Evolutionary conservation across 192 early-diverging fungal genomes (phyloP).

Genomic region (Linnemannia schmuckeri): DNA sequence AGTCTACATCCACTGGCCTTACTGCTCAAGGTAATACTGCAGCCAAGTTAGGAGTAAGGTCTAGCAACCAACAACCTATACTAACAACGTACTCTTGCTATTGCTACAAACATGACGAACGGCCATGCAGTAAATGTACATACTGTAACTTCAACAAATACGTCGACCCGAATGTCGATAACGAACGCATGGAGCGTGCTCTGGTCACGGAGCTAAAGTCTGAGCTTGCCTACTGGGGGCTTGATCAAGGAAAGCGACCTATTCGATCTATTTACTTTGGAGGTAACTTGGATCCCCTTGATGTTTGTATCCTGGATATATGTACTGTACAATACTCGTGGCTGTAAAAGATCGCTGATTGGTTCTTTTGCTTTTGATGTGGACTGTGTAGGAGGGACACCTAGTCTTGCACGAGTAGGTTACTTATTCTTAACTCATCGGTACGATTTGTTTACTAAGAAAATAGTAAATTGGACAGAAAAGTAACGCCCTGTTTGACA

Average conservation of each 20-base stretch:
- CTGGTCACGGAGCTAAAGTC: slow-evolving; percentile 56
- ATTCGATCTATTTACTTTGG: slow-evolving; percentile 69
- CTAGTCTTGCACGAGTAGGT: slow-evolving; percentile 56
- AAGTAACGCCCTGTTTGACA: background rate
- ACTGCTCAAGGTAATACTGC: slow-evolving; percentile 60
- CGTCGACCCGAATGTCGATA: slow-evolving; percentile 58
- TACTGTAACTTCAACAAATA: slow-evolving; percentile 75
- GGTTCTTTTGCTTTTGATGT: background rate
- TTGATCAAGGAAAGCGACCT: slow-evolving; percentile 30
- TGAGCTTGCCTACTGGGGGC: slow-evolving; percentile 46
- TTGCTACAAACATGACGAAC: background rate
- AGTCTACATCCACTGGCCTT: slow-evolving; percentile 72
- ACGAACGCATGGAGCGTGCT: slow-evolving; percentile 59
- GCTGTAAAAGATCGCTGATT: background rate
- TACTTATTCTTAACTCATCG: background rate
- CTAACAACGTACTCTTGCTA: background rate
- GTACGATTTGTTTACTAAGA: background rate
- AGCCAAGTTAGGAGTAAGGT: background rate
- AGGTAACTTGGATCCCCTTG: slow-evolving; percentile 23
- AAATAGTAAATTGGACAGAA: background rate
- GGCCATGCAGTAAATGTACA: slow-evolving; percentile 60
- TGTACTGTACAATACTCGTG: background rate
- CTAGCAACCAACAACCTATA: background rate
- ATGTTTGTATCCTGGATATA: background rate
- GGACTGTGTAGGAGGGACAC: slow-evolving; percentile 57